Percentiles rank a stretch among this genome's conserved stretches.
These are phyloP conservation scores for Pseudogymnoascus sp. DNA, from an alignment of 2,329 filamentous ascomycete species.

Conservation along the genomic window DNA sequence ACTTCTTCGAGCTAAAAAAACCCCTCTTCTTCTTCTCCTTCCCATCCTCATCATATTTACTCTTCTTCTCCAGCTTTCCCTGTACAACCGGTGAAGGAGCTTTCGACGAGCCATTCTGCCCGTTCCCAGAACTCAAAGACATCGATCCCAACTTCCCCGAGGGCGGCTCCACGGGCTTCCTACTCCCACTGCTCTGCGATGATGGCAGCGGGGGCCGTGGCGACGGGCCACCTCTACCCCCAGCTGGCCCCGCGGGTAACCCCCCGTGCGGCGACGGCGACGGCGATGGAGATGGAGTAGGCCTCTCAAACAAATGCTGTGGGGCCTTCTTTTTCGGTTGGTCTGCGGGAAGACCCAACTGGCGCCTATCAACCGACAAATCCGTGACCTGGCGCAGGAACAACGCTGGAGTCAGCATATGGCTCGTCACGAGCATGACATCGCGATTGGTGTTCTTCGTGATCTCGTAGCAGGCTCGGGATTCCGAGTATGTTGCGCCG, in stretches of 20 bases:
- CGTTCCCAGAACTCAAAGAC: conserved; percentile 20
- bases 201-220: conserved; percentile 20
- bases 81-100: conserved; percentile 24
- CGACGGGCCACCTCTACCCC: conserved; percentile 22
- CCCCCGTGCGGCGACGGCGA: conserved; percentile 27
- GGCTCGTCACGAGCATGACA: conserved; percentile 78
- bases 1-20: conserved; percentile 51
- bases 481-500: conserved; percentile 87
- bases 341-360: conserved; percentile 73
- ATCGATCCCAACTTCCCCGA: conserved; percentile 21
- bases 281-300: conserved; percentile 45
- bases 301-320: conserved; percentile 73
- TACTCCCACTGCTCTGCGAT: conserved; percentile 15
- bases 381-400: conserved; percentile 79
- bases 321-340: conserved; percentile 74
- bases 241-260: conserved; percentile 13
- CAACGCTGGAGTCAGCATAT: conserved; percentile 81
- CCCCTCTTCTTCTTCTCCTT: conserved; percentile 52
- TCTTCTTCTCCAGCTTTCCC: conserved; percentile 42
- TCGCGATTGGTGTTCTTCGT: conserved; percentile 66
- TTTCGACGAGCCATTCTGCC: conserved; percentile 24
- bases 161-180: conserved; percentile 22
- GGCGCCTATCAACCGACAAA: conserved; percentile 63
- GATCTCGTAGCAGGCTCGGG: conserved; percentile 80
- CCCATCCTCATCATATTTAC: conserved; percentile 35